Percentiles rank a stretch among this genome's conserved stretches.
Conservation (phyloP, 1,284 basidiomycete species). For the Irpex rosettiformis region DNA sequence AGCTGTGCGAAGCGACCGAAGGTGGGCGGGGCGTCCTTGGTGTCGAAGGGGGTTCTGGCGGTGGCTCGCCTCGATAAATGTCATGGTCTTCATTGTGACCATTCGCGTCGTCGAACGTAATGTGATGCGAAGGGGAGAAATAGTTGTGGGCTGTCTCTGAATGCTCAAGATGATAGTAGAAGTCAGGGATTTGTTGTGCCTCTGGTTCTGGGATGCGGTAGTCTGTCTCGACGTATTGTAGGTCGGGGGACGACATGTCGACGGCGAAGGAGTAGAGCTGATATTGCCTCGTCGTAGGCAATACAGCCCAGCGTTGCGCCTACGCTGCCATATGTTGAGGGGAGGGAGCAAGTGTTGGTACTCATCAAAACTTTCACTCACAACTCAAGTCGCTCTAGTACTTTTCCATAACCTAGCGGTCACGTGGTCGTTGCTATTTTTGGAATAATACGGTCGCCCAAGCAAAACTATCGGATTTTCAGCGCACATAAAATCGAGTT, state of each 20-base stretch:
- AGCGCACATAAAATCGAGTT: not conserved
- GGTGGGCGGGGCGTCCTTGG: conserved; percentile 28
- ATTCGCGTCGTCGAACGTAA: conserved; percentile 19
- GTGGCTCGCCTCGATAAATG: conserved; percentile 60
- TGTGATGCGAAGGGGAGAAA: conserved; percentile 16
- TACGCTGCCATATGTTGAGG: conserved; percentile 1
- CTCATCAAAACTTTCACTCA: conserved; percentile 1
- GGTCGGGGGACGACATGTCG: conserved; percentile 1
- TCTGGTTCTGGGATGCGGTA: not conserved
- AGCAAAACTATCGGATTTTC: not conserved
- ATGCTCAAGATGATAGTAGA: not conserved
- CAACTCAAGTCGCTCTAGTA: not conserved
- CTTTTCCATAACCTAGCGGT: not conserved
- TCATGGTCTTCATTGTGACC: conserved; percentile 40
- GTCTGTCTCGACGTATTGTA: conserved; percentile 1
- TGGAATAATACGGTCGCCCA: not conserved
- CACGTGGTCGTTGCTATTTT: not conserved
- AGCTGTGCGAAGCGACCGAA: conserved; percentile 29
- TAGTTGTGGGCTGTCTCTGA: conserved; percentile 16
- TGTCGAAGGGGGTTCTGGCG: conserved; percentile 25
- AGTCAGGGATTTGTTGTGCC: not conserved
- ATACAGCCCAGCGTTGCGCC: conserved; percentile 9
- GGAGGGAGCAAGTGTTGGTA: not conserved
- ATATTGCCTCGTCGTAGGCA: conserved; percentile 13
- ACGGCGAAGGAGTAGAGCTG: conserved; percentile 1